Percentiles rank a stretch among this genome's conserved stretches.
Evolutionary conservation across 2,329 filamentous ascomycete genomes (phyloP).

Genomic region (Exophiala lecanii-corni): DNA sequence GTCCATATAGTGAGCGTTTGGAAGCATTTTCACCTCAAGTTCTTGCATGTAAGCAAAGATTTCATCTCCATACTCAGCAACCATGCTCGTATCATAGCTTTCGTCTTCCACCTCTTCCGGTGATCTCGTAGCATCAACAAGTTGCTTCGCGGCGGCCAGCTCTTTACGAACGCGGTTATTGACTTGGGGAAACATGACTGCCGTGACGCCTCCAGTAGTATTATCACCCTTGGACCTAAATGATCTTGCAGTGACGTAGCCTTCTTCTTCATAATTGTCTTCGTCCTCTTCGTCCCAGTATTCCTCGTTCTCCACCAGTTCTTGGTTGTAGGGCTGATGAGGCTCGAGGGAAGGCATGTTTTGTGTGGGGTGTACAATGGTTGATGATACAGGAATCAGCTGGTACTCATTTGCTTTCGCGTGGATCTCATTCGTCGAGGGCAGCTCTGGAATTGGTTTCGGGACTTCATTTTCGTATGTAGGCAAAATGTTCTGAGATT

Average conservation of each 20-base stretch:
- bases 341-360: conserved; percentile 15
- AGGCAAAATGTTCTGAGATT: conserved; percentile 4
- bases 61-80: conserved; percentile 91
- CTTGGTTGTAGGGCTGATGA: conserved; percentile 22
- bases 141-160: conserved; percentile 61
- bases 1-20: conserved; percentile 93
- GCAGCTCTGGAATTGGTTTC: background rate
- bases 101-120: conserved; percentile 82
- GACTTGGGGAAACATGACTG: conserved; percentile 67
- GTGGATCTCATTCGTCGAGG: conserved; percentile 1
- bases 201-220: conserved; percentile 60
- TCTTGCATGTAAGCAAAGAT: conserved; percentile 90
- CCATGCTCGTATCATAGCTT: conserved; percentile 92
- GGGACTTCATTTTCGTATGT: conserved; percentile 1
- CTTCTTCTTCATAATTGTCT: conserved; percentile 67
- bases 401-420: conserved; percentile 5
- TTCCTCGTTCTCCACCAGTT: conserved; percentile 57
- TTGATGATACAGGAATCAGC: conserved; percentile 17
- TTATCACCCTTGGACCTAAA: conserved; percentile 71
- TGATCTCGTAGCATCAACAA: conserved; percentile 63
- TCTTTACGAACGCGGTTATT: conserved; percentile 67
- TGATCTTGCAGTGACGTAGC: conserved; percentile 71
- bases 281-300: conserved; percentile 70
- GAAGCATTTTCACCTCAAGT: conserved; percentile 79
- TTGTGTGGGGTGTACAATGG: conserved; percentile 14